These are phyloP conservation scores for Yamadazyma nakazawae DNA, from an alignment of 805 yeast species.

Conservation along the genomic window DNA sequence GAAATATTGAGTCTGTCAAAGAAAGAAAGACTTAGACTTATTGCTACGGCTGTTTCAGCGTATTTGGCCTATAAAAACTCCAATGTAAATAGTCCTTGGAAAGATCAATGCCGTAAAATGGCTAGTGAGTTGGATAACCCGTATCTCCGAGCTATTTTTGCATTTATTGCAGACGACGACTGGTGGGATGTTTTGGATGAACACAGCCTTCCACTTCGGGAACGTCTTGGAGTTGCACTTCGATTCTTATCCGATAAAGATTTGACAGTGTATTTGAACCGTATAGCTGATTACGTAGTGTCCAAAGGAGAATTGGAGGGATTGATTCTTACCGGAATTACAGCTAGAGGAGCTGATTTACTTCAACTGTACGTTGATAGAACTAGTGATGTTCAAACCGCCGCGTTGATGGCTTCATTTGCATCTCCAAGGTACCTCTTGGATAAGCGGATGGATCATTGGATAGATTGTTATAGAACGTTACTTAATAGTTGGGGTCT, in stretches of 20 bases:
- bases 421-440: slow-evolving; percentile 81
- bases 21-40: slow-evolving; percentile 65
- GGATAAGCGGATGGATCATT: slow-evolving; percentile 68
- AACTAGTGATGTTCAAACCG: slow-evolving; percentile 89
- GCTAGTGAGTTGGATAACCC: slow-evolving; percentile 89
- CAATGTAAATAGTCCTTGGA: slow-evolving; percentile 75
- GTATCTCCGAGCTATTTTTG: slow-evolving; percentile 86
- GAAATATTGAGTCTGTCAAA: slow-evolving; percentile 73
- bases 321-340: slow-evolving; percentile 84
- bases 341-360: slow-evolving; percentile 76
- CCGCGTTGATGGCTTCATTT: slow-evolving; percentile 73
- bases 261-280: slow-evolving; percentile 63
- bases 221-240: slow-evolving; percentile 85
- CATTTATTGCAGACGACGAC: slow-evolving; percentile 87
- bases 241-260: slow-evolving; percentile 81
- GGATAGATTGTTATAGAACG: slow-evolving; percentile 70
- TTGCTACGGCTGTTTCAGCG: slow-evolving; percentile 94
- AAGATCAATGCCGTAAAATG: slow-evolving; percentile 84
- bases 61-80: slow-evolving; percentile 64
- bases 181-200: slow-evolving; percentile 97
- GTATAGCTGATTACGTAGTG: slow-evolving; percentile 69
- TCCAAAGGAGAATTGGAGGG: slow-evolving; percentile 87
- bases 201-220: slow-evolving; percentile 80
- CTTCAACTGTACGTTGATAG: slow-evolving; percentile 84
- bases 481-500: slow-evolving; percentile 78